Evolutionary conservation across 2,329 filamentous ascomycete species (phyloP).

Genomic region (Byssochlamys sp.): DNA sequence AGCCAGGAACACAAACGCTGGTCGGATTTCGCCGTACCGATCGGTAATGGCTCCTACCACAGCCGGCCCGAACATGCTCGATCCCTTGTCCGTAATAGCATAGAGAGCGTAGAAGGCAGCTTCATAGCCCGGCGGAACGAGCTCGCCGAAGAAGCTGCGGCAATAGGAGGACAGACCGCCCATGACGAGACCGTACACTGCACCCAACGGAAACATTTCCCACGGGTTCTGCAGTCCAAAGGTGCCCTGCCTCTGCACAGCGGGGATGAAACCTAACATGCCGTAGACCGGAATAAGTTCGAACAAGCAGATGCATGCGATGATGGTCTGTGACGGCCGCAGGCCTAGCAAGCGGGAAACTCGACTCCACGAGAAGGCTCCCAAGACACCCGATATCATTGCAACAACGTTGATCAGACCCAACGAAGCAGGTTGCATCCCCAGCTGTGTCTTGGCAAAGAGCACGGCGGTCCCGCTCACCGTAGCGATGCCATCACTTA

Average conservation of each 20-base stretch:
- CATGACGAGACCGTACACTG: conserved; percentile 84
- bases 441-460: conserved; percentile 85
- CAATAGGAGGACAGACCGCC: conserved; percentile 91
- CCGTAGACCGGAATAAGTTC: conserved; percentile 90
- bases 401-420: conserved; percentile 90
- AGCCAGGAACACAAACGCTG: conserved; percentile 86
- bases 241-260: conserved; percentile 63
- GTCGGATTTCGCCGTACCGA: conserved; percentile 65
- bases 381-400: conserved; percentile 71
- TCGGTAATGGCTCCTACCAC: conserved; percentile 92
- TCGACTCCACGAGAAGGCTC: conserved; percentile 81
- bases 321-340: conserved; percentile 73
- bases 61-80: conserved; percentile 82
- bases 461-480: conserved; percentile 89
- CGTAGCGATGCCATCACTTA: conserved; percentile 89
- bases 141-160: conserved; percentile 79
- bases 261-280: conserved; percentile 74
- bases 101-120: conserved; percentile 94
- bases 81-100: conserved; percentile 94
- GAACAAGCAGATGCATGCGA: conserved; percentile 83
- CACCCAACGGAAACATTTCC: conserved; percentile 92
- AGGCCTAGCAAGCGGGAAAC: conserved; percentile 62
- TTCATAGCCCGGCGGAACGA: conserved; percentile 89
- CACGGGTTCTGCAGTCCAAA: conserved; percentile 83
- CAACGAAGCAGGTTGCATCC: conserved; percentile 79